A percentile compares a stretch with the other conserved stretches of the same genome.
Evolutionary conservation across 805 yeast genomes (phyloP).

Genomic region (Kodamaea leandrae): DNA sequence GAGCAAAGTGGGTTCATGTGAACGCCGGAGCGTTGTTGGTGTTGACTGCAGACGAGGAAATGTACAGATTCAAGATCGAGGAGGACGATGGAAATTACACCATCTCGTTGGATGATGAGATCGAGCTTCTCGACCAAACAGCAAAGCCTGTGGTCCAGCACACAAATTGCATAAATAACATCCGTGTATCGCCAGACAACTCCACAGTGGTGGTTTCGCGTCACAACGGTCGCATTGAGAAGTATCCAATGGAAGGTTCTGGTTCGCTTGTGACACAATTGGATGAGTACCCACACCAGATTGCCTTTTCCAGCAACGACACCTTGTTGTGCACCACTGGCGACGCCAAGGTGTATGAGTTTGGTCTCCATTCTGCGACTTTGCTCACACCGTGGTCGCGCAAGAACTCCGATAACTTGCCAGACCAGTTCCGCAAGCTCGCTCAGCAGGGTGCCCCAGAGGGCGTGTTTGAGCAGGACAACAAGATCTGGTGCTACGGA

Average conservation of each 20-base stretch:
- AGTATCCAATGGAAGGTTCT: conserved; percentile 28
- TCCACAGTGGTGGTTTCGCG: conserved; percentile 55
- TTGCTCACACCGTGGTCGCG: conserved; percentile 76
- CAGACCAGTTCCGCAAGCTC: conserved; percentile 51
- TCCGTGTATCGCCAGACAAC: conserved; percentile 48
- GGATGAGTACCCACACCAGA: conserved; percentile 56
- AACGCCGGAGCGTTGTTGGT: conserved; percentile 46
- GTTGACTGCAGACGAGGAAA: conserved; percentile 61
- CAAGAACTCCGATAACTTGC: conserved; percentile 70
- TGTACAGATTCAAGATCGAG: conserved; percentile 40
- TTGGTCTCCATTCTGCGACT: conserved; percentile 35
- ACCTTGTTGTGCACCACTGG: conserved; percentile 66
- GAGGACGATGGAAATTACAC: too few species aligned
- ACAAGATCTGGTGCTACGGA: conserved; percentile 83
- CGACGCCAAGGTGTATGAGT: conserved; percentile 74
- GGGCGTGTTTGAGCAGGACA: conserved; percentile 59
- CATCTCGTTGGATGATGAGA: conserved; percentile 40
- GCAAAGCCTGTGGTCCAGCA: conserved; percentile 36
- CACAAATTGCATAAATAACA: conserved; percentile 48
- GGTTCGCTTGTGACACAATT: conserved; percentile 54
- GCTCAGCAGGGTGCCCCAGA: conserved; percentile 62
- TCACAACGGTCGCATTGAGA: conserved; percentile 64
- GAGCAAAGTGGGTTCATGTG: conserved; percentile 56
- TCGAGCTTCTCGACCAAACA: conserved; percentile 27
- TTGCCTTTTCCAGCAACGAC: conserved; percentile 50